Evolutionary conservation across 108 stramenopile species (phyloP), one percentile per base, ranked within the genome.

Genomic region (Cyclotella choctawhatcheeana): DNA sequence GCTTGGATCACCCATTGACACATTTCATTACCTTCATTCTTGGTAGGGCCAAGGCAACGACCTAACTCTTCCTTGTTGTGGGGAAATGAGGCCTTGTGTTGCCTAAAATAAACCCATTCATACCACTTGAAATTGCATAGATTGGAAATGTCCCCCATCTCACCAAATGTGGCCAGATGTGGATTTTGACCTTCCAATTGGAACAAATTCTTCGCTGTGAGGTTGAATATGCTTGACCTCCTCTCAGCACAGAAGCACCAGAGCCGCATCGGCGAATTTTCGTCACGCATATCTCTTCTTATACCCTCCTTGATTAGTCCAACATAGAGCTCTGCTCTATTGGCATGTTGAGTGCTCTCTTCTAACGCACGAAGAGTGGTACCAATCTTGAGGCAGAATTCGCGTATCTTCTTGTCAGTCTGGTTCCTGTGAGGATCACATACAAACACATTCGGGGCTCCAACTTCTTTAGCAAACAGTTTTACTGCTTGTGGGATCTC

Each of bases 171-270:
- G 2, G 45, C 51, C 5, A 71, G 67, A 20, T 75, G 52, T 17
- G 83, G 81, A 35, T 73, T 80, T 8, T 50, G n/a, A 0, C 83
- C 81, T 3, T 71, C n/a, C 1, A 84, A 33, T 21, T 75, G 51
- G 32, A 82, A 82, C 16, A 72, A 18, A 22, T 74, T 77, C 24
- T 59, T 60, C 0, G 82, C 82, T 4, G 78, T 83, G 7, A 85
- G 14, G 24, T 69, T 71, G 56, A 66, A 56, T 43, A 83, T 83
- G 26, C 25, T 10, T 8, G 79, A 82, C 4, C 70, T 54, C 30
- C 78, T 48, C 24, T 86, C 85, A 5, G 67, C 21, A 33, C 82
- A 83, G 48, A 79, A 82, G 48, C 82, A 75, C 84, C 85, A 85
- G 0, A 82, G 60, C 12, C 64, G 14, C 21, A 70, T 12, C 6